Evolutionary conservation across 2,329 filamentous ascomycete genomes (phyloP).

Genomic region (Alternaria sp.): DNA sequence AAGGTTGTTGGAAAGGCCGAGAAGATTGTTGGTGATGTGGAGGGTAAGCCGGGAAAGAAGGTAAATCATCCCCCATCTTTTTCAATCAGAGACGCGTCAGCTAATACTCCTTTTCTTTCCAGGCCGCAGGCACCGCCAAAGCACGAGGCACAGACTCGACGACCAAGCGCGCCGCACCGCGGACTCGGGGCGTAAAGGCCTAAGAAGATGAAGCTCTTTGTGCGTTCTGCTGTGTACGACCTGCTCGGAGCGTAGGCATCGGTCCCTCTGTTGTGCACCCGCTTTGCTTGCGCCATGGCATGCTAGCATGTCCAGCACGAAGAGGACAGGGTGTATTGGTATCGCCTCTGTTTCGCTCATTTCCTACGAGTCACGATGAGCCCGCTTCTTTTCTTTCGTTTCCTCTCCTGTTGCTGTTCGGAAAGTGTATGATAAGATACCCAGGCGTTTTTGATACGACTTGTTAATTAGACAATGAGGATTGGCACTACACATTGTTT

Average conservation of each 20-base stretch:
- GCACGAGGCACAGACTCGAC: conserved; percentile 16
- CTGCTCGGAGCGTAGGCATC: not conserved
- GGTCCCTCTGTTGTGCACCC: not conserved
- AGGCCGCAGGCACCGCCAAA: conserved; percentile 20
- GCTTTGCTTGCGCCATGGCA: not conserved
- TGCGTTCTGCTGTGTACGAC: not conserved
- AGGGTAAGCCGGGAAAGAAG: conserved; percentile 40
- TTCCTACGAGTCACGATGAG: not conserved
- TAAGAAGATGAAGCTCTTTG: not conserved
- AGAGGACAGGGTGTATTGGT: not conserved
- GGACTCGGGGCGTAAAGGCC: conserved; percentile 6
- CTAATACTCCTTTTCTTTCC: not conserved
- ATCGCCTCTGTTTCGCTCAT: not conserved
- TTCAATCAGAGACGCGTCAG: not conserved
- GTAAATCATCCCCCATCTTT: conserved; percentile 15
- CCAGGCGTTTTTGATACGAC: conserved; percentile 1
- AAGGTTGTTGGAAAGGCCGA: conserved; percentile 31
- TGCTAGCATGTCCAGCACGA: not conserved
- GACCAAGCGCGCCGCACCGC: conserved; percentile 11
- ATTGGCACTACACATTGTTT: not conserved
- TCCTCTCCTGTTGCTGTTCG: not conserved
- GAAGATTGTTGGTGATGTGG: conserved; percentile 31
- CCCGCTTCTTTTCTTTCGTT: not conserved
- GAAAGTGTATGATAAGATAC: conserved; percentile 16
- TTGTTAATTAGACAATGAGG: not conserved